Percentiles rank a stretch among this genome's conserved stretches.
Conservation (phyloP, 2,329 filamentous ascomycete species). For the Peltaster fructicola region DNA sequence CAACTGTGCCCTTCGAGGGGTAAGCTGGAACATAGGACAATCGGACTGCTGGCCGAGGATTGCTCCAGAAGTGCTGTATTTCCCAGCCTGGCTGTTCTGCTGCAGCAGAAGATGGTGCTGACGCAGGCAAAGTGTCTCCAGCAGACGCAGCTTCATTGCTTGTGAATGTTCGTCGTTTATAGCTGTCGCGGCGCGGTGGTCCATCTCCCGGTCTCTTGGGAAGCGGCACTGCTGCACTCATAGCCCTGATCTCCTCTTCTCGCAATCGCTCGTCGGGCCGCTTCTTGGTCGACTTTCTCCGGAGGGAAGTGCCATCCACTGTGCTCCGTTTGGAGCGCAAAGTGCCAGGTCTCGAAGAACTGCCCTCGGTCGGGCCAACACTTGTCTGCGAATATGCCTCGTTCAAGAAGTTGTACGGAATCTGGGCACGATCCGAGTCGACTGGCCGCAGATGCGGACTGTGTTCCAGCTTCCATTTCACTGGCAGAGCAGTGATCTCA, state of each 20-base stretch:
- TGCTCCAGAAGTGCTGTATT: conserved; percentile 57
- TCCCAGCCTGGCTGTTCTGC: conserved; percentile 64
- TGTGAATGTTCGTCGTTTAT: conserved; percentile 44
- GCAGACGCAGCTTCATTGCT: conserved; percentile 35
- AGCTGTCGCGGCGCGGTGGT: conserved; percentile 44
- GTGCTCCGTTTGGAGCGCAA: conserved; percentile 24
- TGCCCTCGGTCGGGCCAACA: conserved; percentile 9
- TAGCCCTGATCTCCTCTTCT: conserved; percentile 74
- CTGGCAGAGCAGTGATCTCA: conserved; percentile 31
- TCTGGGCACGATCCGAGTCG: conserved; percentile 20
- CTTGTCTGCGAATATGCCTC: conserved; percentile 15
- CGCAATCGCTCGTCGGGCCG: conserved; percentile 54
- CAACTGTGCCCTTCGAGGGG: conserved; percentile 21
- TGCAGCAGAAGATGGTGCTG: no score
- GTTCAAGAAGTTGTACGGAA: conserved; percentile 27
- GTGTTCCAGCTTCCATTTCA: conserved; percentile 21
- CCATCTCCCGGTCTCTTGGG: conserved; percentile 29
- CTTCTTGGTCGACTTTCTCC: conserved; percentile 56
- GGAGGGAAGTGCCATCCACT: conserved; percentile 33
- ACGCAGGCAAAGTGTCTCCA: no score
- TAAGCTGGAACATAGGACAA: conserved; percentile 50
- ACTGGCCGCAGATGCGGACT: conserved; percentile 32
- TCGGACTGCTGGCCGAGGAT: conserved; percentile 68
- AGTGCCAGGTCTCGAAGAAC: conserved; percentile 14
- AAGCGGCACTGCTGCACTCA: conserved; percentile 53